Evolutionary conservation across 1,284 basidiomycete genomes (phyloP).

Genomic region (Chondrostereum purpureum): DNA sequence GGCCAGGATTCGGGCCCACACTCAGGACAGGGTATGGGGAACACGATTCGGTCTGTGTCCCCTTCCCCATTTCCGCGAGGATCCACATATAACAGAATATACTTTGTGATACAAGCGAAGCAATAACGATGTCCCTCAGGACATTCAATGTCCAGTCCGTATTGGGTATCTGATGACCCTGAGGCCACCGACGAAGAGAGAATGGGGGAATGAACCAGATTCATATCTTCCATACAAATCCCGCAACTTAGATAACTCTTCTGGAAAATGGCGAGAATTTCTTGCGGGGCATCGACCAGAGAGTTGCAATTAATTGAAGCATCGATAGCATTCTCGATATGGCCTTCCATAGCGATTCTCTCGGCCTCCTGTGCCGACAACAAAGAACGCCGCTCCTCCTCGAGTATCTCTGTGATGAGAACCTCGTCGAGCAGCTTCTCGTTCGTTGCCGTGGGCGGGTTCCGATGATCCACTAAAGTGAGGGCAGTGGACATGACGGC

Average conservation of each 20-base stretch:
- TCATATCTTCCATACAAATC: conserved; percentile 34
- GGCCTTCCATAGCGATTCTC: too few relatives aligned
- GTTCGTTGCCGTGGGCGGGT: too few relatives aligned
- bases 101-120: conserved; percentile 26
- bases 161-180: conserved; percentile 28
- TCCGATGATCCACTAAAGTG: background rate
- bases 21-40: conserved; percentile 35
- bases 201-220: conserved; percentile 28
- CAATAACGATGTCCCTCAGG: conserved; percentile 31
- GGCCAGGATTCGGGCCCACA: conserved; percentile 26
- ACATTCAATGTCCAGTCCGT: conserved; percentile 31
- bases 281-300: background rate
- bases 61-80: conserved; percentile 25
- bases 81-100: conserved; percentile 31
- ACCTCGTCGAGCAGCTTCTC: background rate
- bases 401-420: background rate
- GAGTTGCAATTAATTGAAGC: background rate
- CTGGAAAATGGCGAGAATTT: background rate
- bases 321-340: background rate
- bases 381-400: background rate
- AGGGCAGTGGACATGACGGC: background rate
- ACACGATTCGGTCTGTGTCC: conserved; percentile 24
- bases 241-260: conserved; percentile 20
- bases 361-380: background rate
- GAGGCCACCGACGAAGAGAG: conserved; percentile 27